Evolutionary conservation across 805 yeast genomes (phyloP), one percentile per base, ranked within the genome.

Genomic region (Zygosaccharomyces lentus): DNA sequence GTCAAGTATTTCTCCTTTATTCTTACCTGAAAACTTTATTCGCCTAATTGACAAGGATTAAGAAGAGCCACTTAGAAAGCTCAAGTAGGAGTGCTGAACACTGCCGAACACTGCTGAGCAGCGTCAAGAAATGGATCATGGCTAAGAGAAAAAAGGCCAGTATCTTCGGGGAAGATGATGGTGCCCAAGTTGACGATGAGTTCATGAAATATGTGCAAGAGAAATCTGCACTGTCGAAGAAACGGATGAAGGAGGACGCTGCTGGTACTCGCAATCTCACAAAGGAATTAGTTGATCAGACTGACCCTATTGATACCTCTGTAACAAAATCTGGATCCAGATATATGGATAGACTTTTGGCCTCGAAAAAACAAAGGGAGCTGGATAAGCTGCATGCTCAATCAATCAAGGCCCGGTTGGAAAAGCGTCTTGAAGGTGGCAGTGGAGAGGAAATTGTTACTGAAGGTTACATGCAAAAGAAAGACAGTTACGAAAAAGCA

Each of bases 381-480:
- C 50, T 65, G 37, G 84, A 80, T 50, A 67, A 66, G 27, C 45
- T 68, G n/a, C 53, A 65, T 5, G 66, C 74, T 2, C 58, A 64
- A 41, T 74, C 74, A 21, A 52, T 68, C 17, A 66, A 64, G 38
- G 50, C 63, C 7, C 70, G 66, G 32, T 57, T 65, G 34, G 75
- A 72, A 46, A 51, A 74, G 7, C 67, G 67, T 26, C 45, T 58
- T 16, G 78, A 74, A 47, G 72, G 71, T 4, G 61, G 60, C 25
- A 65, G 53, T 38, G 62, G 57, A 3, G 73, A 61, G 15, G 71
- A 67, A 39, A 80, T 78, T 61, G 74, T 77, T 8, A 73, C 81
- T 1, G 58, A 67, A 1, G 72, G 74, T 0, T 81, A 79, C 54
- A 68, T 69, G 52, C 59, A 59, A 34, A 67, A 67, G 44, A 69